Conservation (phyloP, 306 rosid genomes). For the Dicorynia guianensis region DNA sequence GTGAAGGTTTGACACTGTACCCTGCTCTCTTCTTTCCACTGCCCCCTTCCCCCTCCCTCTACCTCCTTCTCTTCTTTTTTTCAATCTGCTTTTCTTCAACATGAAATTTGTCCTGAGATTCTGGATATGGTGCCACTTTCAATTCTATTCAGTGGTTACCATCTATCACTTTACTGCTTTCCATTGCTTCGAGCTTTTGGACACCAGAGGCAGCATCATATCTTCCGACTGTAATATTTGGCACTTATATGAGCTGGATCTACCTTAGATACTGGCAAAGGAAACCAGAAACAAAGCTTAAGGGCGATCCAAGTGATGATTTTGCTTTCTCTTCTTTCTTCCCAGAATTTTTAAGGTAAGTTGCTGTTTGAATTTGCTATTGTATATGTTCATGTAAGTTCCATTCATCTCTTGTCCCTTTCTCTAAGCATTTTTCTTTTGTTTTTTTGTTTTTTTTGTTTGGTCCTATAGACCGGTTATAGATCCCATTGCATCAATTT, state of each 20-base stretch:
- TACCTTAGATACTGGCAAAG: constrained; percentile 98
- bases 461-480: constrained; percentile 74
- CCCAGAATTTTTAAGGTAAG: constrained; percentile 84
- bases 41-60: too few species aligned
- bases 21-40: too few species aligned
- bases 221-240: constrained; percentile 88
- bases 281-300: constrained; percentile 82
- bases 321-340: constrained; percentile 91
- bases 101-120: constrained; percentile 32
- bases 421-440: background rate
- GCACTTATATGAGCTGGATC: constrained; percentile 92
- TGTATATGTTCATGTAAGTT: constrained; percentile 13
- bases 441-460: constrained; percentile 37
- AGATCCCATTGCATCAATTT: constrained; percentile 84
- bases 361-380: constrained; percentile 13
- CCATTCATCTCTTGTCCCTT: constrained; percentile 23
- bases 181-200: constrained; percentile 72
- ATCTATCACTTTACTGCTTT: constrained; percentile 62
- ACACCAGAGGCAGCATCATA: constrained; percentile 64
- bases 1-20: constrained; percentile 61
- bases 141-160: constrained; percentile 84
- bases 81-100: constrained; percentile 15
- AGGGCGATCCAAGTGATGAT: constrained; percentile 95
- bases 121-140: constrained; percentile 36
- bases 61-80: constrained; percentile 9